These are phyloP conservation scores for Malus hybrid DNA, from an alignment of 331 rosid species.

Conservation along the genomic window DNA sequence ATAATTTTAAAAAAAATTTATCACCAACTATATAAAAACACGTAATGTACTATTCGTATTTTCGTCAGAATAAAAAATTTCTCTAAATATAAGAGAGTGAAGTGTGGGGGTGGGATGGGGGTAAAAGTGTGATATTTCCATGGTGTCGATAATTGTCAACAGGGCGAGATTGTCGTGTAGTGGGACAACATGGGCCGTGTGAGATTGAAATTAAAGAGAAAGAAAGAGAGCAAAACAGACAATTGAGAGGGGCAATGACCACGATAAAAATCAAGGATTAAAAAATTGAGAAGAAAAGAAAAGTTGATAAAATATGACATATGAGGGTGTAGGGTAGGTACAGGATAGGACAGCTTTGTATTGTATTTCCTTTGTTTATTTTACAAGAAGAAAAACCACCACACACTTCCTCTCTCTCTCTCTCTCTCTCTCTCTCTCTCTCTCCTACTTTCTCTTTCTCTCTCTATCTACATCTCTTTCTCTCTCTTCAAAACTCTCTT, in stretches of 20 bases:
- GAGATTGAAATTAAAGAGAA: slow-evolving; percentile 3
- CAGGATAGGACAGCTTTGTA: slow-evolving; percentile 25
- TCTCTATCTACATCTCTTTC: background rate
- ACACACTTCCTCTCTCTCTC: background rate
- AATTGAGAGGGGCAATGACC: background rate
- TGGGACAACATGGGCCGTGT: background rate
- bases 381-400: background rate
- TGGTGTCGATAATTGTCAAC: slow-evolving; percentile 7
- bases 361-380: background rate
- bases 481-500: background rate
- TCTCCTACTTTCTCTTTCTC: background rate
- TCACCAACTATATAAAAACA: no score
- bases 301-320: background rate
- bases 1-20: no score
- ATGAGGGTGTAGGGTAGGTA: slow-evolving; percentile 21
- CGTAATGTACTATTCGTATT: no score
- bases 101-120: background rate
- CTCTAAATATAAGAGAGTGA: background rate
- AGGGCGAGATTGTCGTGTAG: slow-evolving; percentile 13
- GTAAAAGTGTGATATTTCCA: background rate
- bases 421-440: background rate
- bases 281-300: background rate
- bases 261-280: background rate
- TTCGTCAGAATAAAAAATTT: no score
- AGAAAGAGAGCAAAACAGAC: slow-evolving; percentile 10